phyloP scores from a whole-genome alignment of 2,329 filamentous ascomycete genomes.

The Colletotrichum tofieldiae region DNA sequence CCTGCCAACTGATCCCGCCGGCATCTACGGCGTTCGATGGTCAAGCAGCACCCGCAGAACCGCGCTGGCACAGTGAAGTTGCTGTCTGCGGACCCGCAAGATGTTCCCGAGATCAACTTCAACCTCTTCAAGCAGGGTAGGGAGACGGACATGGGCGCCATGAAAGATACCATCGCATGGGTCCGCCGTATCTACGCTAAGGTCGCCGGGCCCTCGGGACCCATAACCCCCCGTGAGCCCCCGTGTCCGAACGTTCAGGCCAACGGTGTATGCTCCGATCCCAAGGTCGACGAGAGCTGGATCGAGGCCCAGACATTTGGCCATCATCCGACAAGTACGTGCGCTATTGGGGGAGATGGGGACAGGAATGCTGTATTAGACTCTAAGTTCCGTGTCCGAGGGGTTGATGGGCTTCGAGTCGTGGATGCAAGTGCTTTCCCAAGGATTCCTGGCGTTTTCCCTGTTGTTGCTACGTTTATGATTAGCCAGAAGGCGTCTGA shows the following conservation, averaged over 20 bases:
- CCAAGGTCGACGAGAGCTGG: slow-evolving; percentile 60
- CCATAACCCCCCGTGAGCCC: slow-evolving; percentile 45
- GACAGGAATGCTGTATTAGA: slow-evolving; percentile 72
- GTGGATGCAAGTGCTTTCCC: slow-evolving; percentile 74
- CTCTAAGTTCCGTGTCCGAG: slow-evolving; percentile 70
- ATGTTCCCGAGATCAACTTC: slow-evolving; percentile 74
- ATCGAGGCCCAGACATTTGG: slow-evolving; percentile 64
- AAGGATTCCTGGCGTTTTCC: slow-evolving; percentile 62
- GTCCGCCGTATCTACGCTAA: slow-evolving; percentile 47
- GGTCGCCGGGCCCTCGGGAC: slow-evolving; percentile 43
- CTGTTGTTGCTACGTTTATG: slow-evolving; percentile 70
- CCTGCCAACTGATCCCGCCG: slow-evolving; percentile 51
- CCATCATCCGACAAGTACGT: slow-evolving; percentile 71
- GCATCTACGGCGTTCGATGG: slow-evolving; percentile 59
- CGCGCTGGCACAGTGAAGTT: slow-evolving; percentile 75
- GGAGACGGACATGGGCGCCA: slow-evolving; percentile 59
- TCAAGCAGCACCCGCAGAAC: slow-evolving; percentile 65
- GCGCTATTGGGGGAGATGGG: slow-evolving; percentile 68
- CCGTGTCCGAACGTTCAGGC: slow-evolving; percentile 42
- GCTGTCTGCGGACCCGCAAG: slow-evolving; percentile 72
- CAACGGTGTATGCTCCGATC: slow-evolving; percentile 48
- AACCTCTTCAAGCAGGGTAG: slow-evolving; percentile 68
- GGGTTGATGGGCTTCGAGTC: slow-evolving; percentile 70
- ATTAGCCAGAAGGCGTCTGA: slow-evolving; percentile 75
- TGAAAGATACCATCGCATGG: slow-evolving; percentile 54